These are phyloP conservation scores for Epicoccum sorghinum DNA, from an alignment of 2,329 filamentous ascomycete genomes.

Conservation along the genomic window DNA sequence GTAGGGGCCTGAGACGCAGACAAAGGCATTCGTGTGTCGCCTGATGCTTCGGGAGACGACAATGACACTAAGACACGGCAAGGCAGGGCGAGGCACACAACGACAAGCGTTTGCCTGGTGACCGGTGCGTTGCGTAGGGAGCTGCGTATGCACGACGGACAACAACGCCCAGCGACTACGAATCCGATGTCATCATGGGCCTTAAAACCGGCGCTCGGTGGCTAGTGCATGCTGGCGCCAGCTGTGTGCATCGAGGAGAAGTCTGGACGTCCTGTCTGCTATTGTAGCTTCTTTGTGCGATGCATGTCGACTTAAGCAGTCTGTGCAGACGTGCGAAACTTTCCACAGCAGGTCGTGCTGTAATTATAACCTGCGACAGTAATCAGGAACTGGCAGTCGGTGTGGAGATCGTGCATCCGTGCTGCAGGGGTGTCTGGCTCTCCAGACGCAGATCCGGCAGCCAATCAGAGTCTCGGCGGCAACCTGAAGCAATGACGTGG, in stretches of 20 bases:
- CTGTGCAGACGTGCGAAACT: background rate
- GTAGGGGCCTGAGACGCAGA: constrained; percentile 2
- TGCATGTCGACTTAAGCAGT: background rate
- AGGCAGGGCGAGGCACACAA: no score
- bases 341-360: no score
- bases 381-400: background rate
- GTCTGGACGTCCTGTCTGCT: background rate
- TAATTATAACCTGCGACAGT: no score
- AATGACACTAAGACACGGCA: no score
- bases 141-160: constrained; percentile 8
- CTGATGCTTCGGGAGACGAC: background rate
- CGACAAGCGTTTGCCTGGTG: constrained; percentile 4
- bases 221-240: constrained; percentile 5
- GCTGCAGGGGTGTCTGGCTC: background rate
- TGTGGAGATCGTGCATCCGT: background rate
- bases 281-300: background rate
- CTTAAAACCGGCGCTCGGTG: constrained; percentile 13
- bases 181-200: constrained; percentile 11
- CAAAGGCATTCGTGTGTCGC: background rate
- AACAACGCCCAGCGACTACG: constrained; percentile 1
- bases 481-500: background rate
- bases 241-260: background rate
- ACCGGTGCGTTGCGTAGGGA: constrained; percentile 8
- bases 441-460: background rate
- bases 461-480: background rate